Evolutionary conservation across 441 rosid genomes (phyloP), one percentile per base, ranked within the genome.

Genomic region (Populus tomentosa): DNA sequence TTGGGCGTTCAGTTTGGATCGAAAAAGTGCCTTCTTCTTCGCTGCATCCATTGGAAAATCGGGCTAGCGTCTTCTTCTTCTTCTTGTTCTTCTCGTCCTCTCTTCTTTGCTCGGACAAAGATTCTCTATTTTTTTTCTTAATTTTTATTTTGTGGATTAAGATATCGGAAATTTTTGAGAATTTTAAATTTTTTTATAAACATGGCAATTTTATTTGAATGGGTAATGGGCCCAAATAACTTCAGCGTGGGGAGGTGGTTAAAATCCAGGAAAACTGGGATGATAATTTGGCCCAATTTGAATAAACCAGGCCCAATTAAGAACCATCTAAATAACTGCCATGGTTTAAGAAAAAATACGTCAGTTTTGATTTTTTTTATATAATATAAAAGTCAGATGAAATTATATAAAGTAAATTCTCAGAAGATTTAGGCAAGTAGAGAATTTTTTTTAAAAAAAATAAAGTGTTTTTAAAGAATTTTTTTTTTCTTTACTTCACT

Each of bases 1-100:
- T 84, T 87, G 89, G 1, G 97, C 95, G 76, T 87, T 92, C 78
- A 94, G 82, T 77, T 90, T 96, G 35, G 99, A 89, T 7, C 99
- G 93, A 82, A 89, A 95, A 75, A 92, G 23, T 4, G 95, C 95
- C 83, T 94, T 95, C 77, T 87, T 94, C 85, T 84, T 92, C 18
- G 91, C 94, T 69, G 90, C 91, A 74, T 91, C 97, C 98, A 92
- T 90, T 75, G n/a, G n/a, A 16, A 53, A 53, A 53, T 53, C n/a
- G 61, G 2, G 61, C n/a, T 53, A 21, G n/a, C 61, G 61, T 50
- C n/a, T 14, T 35, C 36, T 35, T 53, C 30, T 28, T 28, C 30
- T 28, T 28, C 30, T 28, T 28, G 30, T 28, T 28, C 30, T 4
- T 28, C 30, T 8, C 40, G 16, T 2, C 56, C 11, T 14, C 61